Percentiles rank a stretch among this genome's conserved stretches.
These are phyloP conservation scores for Eucalyptus tenuipes DNA, from an alignment of 345 rosid genomes.

Conservation along the genomic window DNA sequence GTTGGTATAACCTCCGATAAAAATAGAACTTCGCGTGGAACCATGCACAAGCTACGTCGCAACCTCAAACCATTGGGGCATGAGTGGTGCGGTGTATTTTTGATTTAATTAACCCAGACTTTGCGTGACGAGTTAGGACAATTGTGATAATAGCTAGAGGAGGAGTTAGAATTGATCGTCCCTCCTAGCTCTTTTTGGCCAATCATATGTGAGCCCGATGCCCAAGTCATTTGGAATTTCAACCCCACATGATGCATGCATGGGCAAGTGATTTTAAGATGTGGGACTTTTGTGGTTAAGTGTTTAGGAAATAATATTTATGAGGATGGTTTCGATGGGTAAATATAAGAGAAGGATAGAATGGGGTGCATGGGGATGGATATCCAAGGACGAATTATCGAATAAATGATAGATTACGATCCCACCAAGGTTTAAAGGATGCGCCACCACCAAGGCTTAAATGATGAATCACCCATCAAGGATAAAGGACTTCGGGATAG, in stretches of 20 bases:
- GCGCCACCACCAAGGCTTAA: too few species aligned
- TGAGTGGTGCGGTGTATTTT: not conserved
- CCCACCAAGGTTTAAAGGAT: too few species aligned
- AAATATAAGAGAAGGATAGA: too few species aligned
- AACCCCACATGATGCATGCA: not conserved
- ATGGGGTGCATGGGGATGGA: too few species aligned
- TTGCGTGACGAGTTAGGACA: not conserved
- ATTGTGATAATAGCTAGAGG: not conserved
- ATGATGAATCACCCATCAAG: too few species aligned
- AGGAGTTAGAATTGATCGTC: not conserved
- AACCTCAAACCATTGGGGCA: not conserved
- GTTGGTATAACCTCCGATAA: not conserved
- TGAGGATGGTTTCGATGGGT: too few species aligned
- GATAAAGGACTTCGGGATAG: too few species aligned
- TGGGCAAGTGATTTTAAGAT: too few species aligned
- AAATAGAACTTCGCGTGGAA: not conserved
- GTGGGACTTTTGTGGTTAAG: too few species aligned
- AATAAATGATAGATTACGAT: too few species aligned
- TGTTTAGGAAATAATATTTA: too few species aligned
- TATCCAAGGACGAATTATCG: too few species aligned
- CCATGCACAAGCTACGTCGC: not conserved
- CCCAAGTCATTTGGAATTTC: not conserved
- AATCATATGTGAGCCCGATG: not conserved
- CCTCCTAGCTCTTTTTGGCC: not conserved
- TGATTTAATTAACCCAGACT: not conserved